These are phyloP conservation scores for Hygrophoropsis aurantiaca DNA, from an alignment of 768 basidiomycete genomes.

Conservation along the genomic window DNA sequence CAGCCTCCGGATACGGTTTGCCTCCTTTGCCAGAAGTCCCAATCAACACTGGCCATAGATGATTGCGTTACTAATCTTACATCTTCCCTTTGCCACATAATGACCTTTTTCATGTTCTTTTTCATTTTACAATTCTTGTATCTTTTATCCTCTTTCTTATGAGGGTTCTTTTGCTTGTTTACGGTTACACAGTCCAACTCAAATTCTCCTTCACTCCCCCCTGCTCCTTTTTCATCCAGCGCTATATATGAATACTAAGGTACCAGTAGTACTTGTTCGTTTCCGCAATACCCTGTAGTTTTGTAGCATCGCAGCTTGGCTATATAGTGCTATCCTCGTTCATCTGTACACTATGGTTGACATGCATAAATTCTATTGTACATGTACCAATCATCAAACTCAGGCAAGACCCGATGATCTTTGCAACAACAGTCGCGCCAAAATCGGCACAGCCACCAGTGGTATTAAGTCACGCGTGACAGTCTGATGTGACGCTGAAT, in stretches of 20 bases:
- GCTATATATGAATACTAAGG: constrained; percentile 21
- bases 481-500: not conserved
- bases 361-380: no score
- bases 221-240: constrained; percentile 13
- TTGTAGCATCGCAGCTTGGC: constrained; percentile 24
- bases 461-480: no score
- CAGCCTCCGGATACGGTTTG: constrained; percentile 9
- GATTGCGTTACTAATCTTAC: constrained; percentile 11
- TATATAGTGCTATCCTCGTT: constrained; percentile 2
- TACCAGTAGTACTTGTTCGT: constrained; percentile 30
- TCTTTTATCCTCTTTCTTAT: constrained; percentile 6
- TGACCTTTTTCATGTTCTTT: no score
- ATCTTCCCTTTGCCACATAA: constrained; percentile 13
- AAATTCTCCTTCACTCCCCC: constrained; percentile 10
- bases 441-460: no score
- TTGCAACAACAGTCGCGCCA: no score
- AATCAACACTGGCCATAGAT: constrained; percentile 23
- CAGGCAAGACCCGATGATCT: not conserved
- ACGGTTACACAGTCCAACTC: no score
- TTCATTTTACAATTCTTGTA: no score
- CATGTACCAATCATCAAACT: not conserved
- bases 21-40: constrained; percentile 13
- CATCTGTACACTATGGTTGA: constrained; percentile 1
- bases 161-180: constrained; percentile 14
- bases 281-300: constrained; percentile 37